Conservation (phyloP, 805 yeast genomes). For the Candida nitratophila region DNA sequence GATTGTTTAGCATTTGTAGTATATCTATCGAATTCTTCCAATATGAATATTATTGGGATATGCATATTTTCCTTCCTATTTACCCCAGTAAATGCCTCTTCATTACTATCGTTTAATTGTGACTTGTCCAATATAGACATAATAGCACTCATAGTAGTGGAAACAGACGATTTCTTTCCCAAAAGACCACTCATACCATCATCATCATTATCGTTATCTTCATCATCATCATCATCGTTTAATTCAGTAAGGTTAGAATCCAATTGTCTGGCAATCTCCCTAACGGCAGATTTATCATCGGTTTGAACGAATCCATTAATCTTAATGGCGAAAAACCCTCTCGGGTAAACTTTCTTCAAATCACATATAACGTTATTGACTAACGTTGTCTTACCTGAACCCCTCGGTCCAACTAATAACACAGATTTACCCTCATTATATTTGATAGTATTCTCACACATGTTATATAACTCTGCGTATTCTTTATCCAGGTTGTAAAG, state of each 20-base stretch:
- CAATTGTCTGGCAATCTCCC: constrained; percentile 80
- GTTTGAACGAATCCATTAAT: constrained; percentile 67
- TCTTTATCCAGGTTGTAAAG: constrained; percentile 32
- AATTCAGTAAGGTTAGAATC: constrained; percentile 31
- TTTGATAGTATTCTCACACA: constrained; percentile 58
- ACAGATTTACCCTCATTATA: constrained; percentile 77
- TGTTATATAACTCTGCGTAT: constrained; percentile 42
- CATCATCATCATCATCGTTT: neutral
- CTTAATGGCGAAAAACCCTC: constrained; percentile 54
- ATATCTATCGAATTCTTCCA: constrained; percentile 83
- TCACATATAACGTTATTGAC: constrained; percentile 49
- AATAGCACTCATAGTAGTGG: constrained; percentile 55
- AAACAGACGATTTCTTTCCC: constrained; percentile 46
- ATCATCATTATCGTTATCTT: neutral
- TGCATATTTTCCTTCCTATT: constrained; percentile 16
- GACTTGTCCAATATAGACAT: constrained; percentile 43
- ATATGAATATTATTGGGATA: constrained; percentile 63
- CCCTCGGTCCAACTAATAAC: constrained; percentile 72
- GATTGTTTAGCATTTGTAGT: constrained; percentile 73
- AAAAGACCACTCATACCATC: constrained; percentile 22
- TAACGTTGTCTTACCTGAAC: constrained; percentile 66
- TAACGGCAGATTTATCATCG: constrained; percentile 72
- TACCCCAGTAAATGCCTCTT: constrained; percentile 3
- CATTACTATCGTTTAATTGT: constrained; percentile 10
- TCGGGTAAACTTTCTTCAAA: constrained; percentile 32